Percentiles rank a stretch among this genome's conserved stretches.
phyloP scores from a whole-genome alignment of 805 yeast species.

The Kazachstania bromeliacearum region DNA sequence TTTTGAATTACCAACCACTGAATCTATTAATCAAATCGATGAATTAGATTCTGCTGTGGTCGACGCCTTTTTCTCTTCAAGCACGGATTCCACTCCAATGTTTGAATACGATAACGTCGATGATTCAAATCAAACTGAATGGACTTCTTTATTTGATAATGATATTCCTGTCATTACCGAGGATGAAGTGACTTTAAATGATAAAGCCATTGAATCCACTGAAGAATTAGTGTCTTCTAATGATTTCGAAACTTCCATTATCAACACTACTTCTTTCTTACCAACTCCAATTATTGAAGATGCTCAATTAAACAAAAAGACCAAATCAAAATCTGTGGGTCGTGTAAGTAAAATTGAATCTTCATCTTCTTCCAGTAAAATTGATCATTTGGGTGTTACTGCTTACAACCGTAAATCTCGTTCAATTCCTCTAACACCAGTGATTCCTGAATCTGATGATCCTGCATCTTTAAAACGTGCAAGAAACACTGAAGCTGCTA shows the following conservation, averaged over 20 bases:
- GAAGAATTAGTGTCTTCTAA: slow-evolving; percentile 5
- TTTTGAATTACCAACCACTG: slow-evolving; percentile 4
- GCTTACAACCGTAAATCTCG: slow-evolving; percentile 74
- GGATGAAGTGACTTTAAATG: slow-evolving; percentile 25
- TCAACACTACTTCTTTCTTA: slow-evolving; percentile 17
- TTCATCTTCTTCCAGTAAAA: slow-evolving; percentile 24
- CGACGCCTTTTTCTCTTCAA: slow-evolving; percentile 38
- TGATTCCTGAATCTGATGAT: slow-evolving; percentile 50
- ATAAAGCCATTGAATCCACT: slow-evolving; percentile 14
- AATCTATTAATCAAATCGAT: not conserved
- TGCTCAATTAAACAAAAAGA: slow-evolving; percentile 8
- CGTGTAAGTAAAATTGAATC: slow-evolving; percentile 15
- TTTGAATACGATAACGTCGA: slow-evolving; percentile 33
- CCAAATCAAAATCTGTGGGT: slow-evolving; percentile 13
- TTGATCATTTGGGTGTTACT: slow-evolving; percentile 68
- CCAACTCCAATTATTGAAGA: slow-evolving; percentile 29
- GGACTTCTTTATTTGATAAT: slow-evolving; percentile 55
- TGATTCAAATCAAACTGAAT: slow-evolving; percentile 33
- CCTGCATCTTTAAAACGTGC: slow-evolving; percentile 81
- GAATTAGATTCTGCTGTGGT: slow-evolving; percentile 55
- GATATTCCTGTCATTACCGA: slow-evolving; percentile 32
- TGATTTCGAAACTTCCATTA: slow-evolving; percentile 4
- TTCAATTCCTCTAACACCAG: slow-evolving; percentile 59
- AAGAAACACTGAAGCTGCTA: slow-evolving; percentile 90
- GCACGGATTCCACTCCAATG: slow-evolving; percentile 50